These are phyloP conservation scores for Mycena haematopus DNA, from an alignment of 768 basidiomycete genomes.

Conservation along the genomic window DNA sequence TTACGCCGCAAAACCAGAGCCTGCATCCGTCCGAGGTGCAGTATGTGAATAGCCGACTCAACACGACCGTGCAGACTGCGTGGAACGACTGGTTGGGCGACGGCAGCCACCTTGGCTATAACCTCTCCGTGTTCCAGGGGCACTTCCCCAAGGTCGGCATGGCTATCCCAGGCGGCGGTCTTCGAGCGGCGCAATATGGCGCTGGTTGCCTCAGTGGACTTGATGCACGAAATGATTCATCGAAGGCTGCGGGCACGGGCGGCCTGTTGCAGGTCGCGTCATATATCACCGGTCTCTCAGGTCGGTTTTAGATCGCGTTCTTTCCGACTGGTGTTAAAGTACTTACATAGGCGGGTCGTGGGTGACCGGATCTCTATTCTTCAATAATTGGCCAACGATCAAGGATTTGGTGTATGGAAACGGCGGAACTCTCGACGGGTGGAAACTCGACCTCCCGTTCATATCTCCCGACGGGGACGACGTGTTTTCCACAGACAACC, in stretches of 20 bases:
- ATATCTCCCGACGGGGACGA: constrained; percentile 58
- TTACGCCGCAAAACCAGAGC: constrained; percentile 56
- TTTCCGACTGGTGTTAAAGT: not conserved
- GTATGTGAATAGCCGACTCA: constrained; percentile 53
- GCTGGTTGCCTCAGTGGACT: constrained; percentile 64
- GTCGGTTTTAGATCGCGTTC: constrained; percentile 38
- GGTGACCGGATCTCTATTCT: constrained; percentile 65
- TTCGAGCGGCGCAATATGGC: constrained; percentile 70
- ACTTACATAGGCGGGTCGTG: constrained; percentile 63
- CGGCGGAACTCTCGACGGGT: constrained; percentile 51
- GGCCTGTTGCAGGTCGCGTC: constrained; percentile 74
- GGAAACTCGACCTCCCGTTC: constrained; percentile 64
- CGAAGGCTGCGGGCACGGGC: constrained; percentile 65
- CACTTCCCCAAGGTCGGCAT: constrained; percentile 62
- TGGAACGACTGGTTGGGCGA: constrained; percentile 70
- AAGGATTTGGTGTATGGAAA: constrained; percentile 67
- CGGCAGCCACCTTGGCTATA: constrained; percentile 59
- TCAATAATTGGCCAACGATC: constrained; percentile 68
- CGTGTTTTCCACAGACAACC: constrained; percentile 52
- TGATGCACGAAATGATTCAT: constrained; percentile 65
- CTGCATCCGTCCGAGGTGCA: constrained; percentile 54
- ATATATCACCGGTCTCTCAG: constrained; percentile 72
- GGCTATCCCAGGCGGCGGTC: constrained; percentile 75
- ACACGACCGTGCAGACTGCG: constrained; percentile 48
- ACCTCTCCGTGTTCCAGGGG: constrained; percentile 47